Evolutionary conservation across 805 yeast genomes (phyloP), one percentile per base, ranked within the genome.

Genomic region (Metschnikowia orientalis): DNA sequence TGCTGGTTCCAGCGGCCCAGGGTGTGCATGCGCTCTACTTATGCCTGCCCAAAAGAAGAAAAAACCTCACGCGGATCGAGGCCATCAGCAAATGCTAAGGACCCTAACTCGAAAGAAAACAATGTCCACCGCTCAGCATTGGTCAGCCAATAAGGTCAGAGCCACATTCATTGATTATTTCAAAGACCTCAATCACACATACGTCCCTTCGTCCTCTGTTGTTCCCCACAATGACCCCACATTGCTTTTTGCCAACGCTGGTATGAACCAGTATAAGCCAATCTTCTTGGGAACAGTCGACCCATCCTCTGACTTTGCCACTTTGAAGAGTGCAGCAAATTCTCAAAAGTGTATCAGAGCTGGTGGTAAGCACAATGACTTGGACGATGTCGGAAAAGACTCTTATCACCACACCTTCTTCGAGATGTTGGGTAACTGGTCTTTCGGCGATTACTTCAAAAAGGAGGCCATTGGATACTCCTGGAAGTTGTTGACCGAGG

Each of bases 341-440:
- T 87, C 97, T 10, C 99, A 92, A 57, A 92, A 92, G 63, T 92
- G 97, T 75, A 90, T 92, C 53, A 81, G 99, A 69, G 99, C 99
- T 19, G 99, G 99, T 63, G 99, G 99, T 61, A 92, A 92, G 64
- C 99, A 92, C 64, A 83, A 83, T 50, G 98, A 92, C 67, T 76
- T 92, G 56, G 99, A 92, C 59, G 99, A 92, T 62, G 99, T 92
- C 30, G 99, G 99, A 44, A 79, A 83, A 54, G 99, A 92, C 63
- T 86, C 95, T 33, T 92, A 92, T 57, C 99, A 92, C 61, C 99
- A 92, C 62, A 92, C 99, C 11, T 94, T 94, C 57, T 92, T 92
- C 51, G 99, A 92, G 68, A 92, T 92, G 99, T 75, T 92, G 64
- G 99, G 99, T 54, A 92, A 92, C 72, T 92, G 99, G 99, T 92